These are phyloP conservation scores for Striga hermonthica DNA, from an alignment of 305 asterid genomes.

Conservation along the genomic window DNA sequence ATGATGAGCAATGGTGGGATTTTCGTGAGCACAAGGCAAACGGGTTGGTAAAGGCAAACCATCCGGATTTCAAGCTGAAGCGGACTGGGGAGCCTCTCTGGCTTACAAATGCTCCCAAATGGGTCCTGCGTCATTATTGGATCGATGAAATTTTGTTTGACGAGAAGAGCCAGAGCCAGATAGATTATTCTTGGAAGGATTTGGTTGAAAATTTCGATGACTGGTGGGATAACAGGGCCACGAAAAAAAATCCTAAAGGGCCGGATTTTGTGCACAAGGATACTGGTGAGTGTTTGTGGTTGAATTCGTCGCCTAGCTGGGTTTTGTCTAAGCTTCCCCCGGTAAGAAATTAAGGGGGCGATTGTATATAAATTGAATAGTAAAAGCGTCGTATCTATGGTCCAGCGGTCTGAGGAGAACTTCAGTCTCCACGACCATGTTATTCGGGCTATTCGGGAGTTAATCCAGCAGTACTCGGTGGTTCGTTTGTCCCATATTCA, in stretches of 20 bases:
- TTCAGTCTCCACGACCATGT: too few relatives aligned
- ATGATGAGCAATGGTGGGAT: conserved; percentile 68
- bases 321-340: conserved; percentile 57
- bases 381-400: too few relatives aligned
- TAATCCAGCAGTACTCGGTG: too few relatives aligned
- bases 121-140: conserved; percentile 51
- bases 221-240: conserved; percentile 80
- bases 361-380: too few relatives aligned
- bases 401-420: too few relatives aligned
- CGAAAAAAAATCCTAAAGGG: conserved; percentile 47
- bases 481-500: too few relatives aligned
- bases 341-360: conserved; percentile 20
- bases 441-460: too few relatives aligned
- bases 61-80: conserved; percentile 81
- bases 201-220: conserved; percentile 42
- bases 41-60: conserved; percentile 52
- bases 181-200: conserved; percentile 35
- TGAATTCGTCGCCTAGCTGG: conserved; percentile 47
- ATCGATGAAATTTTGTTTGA: conserved; percentile 50
- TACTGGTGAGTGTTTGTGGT: conserved; percentile 60
- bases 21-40: conserved; percentile 55
- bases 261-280: conserved; percentile 87
- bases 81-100: conserved; percentile 50
- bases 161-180: conserved; percentile 30
- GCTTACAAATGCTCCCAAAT: conserved; percentile 53